A percentile compares a stretch with the other conserved stretches of the same genome.
Evolutionary conservation across 2,329 filamentous ascomycete species (phyloP).

Genomic region (Fusarium sp.): DNA sequence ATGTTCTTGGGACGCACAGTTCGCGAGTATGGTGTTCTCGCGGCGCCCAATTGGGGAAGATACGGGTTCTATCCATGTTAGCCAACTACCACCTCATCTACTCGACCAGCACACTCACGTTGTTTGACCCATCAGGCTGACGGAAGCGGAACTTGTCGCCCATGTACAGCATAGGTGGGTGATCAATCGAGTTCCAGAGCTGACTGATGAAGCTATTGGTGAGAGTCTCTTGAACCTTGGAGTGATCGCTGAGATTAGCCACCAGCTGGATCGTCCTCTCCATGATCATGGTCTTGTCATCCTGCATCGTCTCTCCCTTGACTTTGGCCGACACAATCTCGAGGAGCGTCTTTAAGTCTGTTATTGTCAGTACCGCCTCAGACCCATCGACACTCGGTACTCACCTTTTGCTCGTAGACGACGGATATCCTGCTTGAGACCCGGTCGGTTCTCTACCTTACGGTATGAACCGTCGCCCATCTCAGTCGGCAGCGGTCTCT

Average conservation of each 20-base stretch:
- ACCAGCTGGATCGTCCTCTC: constrained; percentile 81
- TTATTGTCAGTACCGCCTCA: constrained; percentile 42
- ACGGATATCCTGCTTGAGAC: constrained; percentile 43
- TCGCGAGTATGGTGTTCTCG: constrained; percentile 76
- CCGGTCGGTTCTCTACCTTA: constrained; percentile 61
- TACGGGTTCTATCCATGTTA: constrained; percentile 68
- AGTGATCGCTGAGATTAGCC: constrained; percentile 73
- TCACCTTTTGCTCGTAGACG: constrained; percentile 44
- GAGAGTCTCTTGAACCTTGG: constrained; percentile 72
- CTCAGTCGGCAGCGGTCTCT: constrained; percentile 74
- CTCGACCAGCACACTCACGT: constrained; percentile 56
- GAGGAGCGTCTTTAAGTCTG: constrained; percentile 74
- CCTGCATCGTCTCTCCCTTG: constrained; percentile 72
- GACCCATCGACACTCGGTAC: neutral
- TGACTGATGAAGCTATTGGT: constrained; percentile 78
- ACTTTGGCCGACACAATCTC: constrained; percentile 73
- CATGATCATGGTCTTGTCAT: constrained; percentile 86
- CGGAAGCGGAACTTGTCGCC: constrained; percentile 76
- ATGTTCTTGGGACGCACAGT: constrained; percentile 72
- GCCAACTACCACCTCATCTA: neutral
- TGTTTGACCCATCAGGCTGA: constrained; percentile 78
- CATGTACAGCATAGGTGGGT: constrained; percentile 78
- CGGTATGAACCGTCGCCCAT: constrained; percentile 74
- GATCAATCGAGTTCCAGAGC: constrained; percentile 80
- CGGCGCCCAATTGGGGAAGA: constrained; percentile 76